These are phyloP conservation scores for Trametes sp. DNA, from an alignment of 1,284 basidiomycete species.

Conservation along the genomic window DNA sequence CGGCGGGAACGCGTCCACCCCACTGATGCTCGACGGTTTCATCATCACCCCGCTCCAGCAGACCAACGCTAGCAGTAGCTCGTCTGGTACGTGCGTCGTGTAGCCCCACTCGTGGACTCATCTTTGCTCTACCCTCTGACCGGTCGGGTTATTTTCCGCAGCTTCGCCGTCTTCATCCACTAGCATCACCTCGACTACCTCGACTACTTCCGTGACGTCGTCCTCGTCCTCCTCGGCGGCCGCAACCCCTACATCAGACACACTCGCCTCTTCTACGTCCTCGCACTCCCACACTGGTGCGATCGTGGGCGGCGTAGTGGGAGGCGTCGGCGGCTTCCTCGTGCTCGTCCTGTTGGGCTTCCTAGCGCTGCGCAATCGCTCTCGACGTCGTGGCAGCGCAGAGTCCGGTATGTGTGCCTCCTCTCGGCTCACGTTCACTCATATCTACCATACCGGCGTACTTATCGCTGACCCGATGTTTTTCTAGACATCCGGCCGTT, in stretches of 20 bases:
- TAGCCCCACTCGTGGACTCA: no score
- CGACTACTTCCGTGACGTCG: neutral
- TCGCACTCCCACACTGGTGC: conserved; percentile 10
- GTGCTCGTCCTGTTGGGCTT: neutral
- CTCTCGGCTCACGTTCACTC: neutral
- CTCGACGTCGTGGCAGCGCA: neutral
- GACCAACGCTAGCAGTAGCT: neutral
- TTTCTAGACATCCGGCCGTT: conserved; percentile 12
- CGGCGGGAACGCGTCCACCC: neutral
- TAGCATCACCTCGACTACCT: neutral
- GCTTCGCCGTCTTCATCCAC: neutral
- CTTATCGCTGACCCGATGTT: neutral
- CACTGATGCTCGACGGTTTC: conserved; percentile 9
- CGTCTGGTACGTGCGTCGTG: neutral
- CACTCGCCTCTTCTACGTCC: neutral
- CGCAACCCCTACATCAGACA: neutral
- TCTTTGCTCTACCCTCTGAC: no score
- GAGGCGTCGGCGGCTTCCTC: conserved; percentile 5
- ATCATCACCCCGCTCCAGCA: conserved; percentile 6
- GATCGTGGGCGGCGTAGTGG: conserved; percentile 10
- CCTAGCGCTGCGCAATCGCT: neutral
- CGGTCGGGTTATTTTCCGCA: no score
- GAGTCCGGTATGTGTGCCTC: neutral
- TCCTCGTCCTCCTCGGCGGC: neutral
- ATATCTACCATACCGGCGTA: neutral